Base-by-base conservation (phyloP, 2,329 filamentous ascomycete genomes). In the Pezizomycotina sp. region DNA sequence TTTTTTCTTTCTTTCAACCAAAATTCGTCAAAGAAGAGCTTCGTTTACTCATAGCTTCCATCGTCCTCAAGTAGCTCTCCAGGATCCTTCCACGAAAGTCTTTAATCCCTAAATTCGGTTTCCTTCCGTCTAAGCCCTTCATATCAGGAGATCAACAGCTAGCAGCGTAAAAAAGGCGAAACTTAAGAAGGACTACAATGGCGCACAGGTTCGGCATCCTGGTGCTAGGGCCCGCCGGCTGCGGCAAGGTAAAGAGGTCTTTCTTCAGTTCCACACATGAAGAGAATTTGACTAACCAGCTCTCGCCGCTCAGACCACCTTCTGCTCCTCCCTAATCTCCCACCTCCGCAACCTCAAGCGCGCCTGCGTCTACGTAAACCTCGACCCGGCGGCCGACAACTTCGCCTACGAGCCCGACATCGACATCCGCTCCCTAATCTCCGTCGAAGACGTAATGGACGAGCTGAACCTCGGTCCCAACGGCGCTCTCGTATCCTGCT, bases 171-270 rank as follows among this genome's bases (percentile, higher is more conserved):
- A n/a, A n/a, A n/a, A n/a, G n/a, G n/a, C n/a, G n/a, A n/a, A n/a
- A n/a, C n/a, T n/a, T n/a, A n/a, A 13, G 22, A 23, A 28, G 18
- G 14, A 13, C 23, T n/a, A 31, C 12, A 7, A 44, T 44, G 41
- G 22, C 41, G 82, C 86, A 79, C 60, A 92, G 93, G 60, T 95
- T 84, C 56, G 89, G 89, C 34, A 75, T 81, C 48, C 75, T 95
- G 60, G 76, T 95, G 43, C 92, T 95, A 77, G 89, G 89, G 57
- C 89, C 86, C 43, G 86, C 89, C 13, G 89, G 84, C 49, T 84
- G 83, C 14, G 89, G 89, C 61, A 98, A 92, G 68, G 74, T 77
- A 59, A 48, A 62, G 50, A 35, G 34, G 33, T 13, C 40, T n/a
- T n/a, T n/a, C n/a, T n/a, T n/a, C 27, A 32, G 26, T 23, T 3